Evolutionary conservation across 345 rosid species (phyloP).

Genomic region (Eucalyptus polyanthemos): DNA sequence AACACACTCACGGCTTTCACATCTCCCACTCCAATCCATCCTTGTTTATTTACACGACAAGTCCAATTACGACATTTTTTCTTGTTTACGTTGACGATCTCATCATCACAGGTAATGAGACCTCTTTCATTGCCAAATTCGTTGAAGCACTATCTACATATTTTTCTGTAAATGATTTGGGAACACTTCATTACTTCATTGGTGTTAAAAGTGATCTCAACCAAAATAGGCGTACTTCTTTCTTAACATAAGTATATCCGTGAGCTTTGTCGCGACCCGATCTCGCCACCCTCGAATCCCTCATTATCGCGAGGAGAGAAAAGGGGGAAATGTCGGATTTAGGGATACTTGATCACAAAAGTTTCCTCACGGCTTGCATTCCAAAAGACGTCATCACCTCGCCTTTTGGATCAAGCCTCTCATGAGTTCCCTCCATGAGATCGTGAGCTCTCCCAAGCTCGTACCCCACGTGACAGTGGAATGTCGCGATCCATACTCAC

Average conservation of each 20-base stretch:
- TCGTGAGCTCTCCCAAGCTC: too few species aligned
- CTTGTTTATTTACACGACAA: neutral
- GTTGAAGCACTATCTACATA: neutral
- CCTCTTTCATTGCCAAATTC: fast-evolving
- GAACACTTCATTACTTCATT: neutral
- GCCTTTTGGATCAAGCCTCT: too few species aligned
- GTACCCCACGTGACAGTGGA: too few species aligned
- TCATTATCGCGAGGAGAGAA: too few species aligned
- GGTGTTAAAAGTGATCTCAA: neutral
- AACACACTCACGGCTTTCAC: neutral
- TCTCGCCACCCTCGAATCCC: too few species aligned
- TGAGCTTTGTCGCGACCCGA: neutral
- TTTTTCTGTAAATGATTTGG: neutral
- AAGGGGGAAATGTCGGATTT: too few species aligned
- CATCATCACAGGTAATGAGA: neutral
- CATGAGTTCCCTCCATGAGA: too few species aligned
- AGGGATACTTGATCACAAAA: too few species aligned
- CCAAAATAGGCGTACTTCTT: neutral
- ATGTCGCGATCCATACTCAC: too few species aligned
- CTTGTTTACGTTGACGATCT: neutral
- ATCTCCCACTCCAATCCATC: neutral
- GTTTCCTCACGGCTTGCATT: too few species aligned
- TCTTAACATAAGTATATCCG: neutral
- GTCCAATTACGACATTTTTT: neutral
- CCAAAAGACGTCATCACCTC: too few species aligned